Evolutionary conservation across 2,329 filamentous ascomycete genomes (phyloP).

Genomic region (Aureobasidium sp.): DNA sequence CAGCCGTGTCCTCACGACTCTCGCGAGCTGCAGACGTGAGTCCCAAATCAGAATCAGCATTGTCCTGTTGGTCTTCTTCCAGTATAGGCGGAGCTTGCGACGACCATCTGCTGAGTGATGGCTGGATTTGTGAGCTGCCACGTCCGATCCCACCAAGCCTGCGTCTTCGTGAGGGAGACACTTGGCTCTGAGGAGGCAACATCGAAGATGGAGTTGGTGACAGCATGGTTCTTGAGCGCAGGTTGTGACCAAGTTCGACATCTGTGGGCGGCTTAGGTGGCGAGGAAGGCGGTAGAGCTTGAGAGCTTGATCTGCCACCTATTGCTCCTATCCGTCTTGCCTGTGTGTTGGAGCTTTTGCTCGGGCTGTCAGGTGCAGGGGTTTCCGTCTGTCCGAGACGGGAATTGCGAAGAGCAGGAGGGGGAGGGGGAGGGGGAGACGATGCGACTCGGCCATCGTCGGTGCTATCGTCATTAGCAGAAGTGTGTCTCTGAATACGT

Average conservation of each 20-base stretch:
- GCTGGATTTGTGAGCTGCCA: slow-evolving; percentile 8
- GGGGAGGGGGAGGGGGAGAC: not conserved
- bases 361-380: not conserved
- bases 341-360: not conserved
- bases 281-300: not conserved
- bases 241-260: not conserved
- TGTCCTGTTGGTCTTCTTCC: not conserved
- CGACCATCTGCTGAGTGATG: slow-evolving; percentile 1
- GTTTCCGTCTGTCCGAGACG: not conserved
- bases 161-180: not conserved
- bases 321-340: not conserved
- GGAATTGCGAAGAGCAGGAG: not conserved
- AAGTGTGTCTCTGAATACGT: not conserved
- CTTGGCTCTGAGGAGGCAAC: not conserved
- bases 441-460: not conserved
- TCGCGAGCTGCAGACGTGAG: not conserved
- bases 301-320: slow-evolving; percentile 7
- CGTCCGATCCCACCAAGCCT: slow-evolving; percentile 6
- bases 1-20: not conserved
- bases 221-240: not conserved
- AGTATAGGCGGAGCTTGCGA: not conserved
- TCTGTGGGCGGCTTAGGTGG: not conserved
- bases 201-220: slow-evolving; percentile 3
- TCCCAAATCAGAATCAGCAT: not conserved
- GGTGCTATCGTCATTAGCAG: not conserved